phyloP scores from a whole-genome alignment of 768 basidiomycete genomes.

The Trametes cubensis region DNA sequence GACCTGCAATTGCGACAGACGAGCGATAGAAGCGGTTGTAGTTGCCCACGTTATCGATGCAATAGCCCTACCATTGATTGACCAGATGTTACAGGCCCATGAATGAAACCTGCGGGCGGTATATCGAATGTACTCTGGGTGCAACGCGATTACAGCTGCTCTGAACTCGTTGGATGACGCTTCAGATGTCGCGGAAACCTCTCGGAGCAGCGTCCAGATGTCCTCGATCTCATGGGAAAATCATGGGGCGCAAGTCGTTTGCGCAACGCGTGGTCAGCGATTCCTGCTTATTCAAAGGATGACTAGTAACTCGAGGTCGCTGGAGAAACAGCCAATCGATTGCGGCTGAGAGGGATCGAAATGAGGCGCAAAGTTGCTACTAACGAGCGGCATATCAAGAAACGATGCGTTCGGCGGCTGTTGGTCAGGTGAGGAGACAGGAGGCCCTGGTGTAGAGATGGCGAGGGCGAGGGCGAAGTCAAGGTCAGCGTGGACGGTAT shows the following conservation, averaged over 20 bases:
- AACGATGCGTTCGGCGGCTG: background rate
- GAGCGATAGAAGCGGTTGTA: background rate
- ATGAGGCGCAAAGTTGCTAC: background rate
- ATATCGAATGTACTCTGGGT: background rate
- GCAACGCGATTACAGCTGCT: background rate
- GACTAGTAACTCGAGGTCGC: background rate
- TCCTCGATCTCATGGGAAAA: background rate
- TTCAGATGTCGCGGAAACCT: background rate
- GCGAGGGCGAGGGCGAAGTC: too few species aligned
- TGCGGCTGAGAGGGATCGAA: background rate
- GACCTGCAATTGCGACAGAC: background rate
- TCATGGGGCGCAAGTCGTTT: background rate
- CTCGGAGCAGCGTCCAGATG: background rate
- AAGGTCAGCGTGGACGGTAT: too few species aligned
- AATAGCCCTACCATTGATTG: background rate
- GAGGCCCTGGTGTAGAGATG: too few species aligned
- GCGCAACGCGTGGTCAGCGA: background rate
- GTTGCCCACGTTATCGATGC: background rate
- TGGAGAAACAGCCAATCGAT: background rate
- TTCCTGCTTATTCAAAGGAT: background rate
- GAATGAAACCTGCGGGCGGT: background rate
- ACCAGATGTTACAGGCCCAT: background rate
- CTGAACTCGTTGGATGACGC: background rate
- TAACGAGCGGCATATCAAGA: background rate
- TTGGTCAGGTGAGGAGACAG: too few species aligned